Evolutionary conservation across 73 alveolate species (phyloP).

Genomic region (Paramecium tetraurelia): DNA sequence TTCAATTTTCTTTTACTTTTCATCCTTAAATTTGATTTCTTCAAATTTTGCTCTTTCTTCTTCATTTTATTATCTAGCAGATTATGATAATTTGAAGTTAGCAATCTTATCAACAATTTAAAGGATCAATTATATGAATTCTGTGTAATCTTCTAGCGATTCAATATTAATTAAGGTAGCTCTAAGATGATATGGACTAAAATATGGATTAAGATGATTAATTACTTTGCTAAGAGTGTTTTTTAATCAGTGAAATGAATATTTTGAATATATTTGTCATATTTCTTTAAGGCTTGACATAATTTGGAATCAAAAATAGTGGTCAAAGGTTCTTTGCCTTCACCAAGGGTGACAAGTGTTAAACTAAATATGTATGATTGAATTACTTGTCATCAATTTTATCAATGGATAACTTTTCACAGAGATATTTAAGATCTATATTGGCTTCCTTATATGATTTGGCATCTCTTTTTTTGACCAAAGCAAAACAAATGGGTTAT

Average conservation of each 20-base stretch:
- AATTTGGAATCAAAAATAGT: neutral
- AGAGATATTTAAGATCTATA: slow-evolving; percentile 3
- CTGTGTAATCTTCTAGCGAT: neutral
- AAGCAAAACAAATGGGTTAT: slow-evolving; percentile 26
- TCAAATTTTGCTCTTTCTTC: slow-evolving; percentile 33
- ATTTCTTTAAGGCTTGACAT: neutral
- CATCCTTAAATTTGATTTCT: slow-evolving; percentile 30
- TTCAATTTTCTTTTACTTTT: slow-evolving; percentile 36
- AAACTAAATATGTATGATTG: neutral
- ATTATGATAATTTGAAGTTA: neutral
- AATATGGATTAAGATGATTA: neutral
- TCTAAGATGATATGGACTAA: slow-evolving; percentile 37
- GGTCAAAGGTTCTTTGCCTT: slow-evolving; percentile 26
- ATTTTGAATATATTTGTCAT: neutral
- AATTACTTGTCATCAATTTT: slow-evolving; percentile 3
- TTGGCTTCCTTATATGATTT: slow-evolving; percentile 3
- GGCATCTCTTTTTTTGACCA: slow-evolving; percentile 3
- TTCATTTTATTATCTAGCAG: neutral
- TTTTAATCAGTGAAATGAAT: slow-evolving; percentile 13
- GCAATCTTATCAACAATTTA: neutral
- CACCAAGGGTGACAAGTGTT: neutral
- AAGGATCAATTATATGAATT: neutral
- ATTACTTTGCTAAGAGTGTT: neutral
- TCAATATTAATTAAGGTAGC: neutral
- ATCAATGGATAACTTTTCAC: neutral